These are phyloP conservation scores for Aspergillus sp. DNA, from an alignment of 2,329 filamentous ascomycete genomes.

Conservation along the genomic window DNA sequence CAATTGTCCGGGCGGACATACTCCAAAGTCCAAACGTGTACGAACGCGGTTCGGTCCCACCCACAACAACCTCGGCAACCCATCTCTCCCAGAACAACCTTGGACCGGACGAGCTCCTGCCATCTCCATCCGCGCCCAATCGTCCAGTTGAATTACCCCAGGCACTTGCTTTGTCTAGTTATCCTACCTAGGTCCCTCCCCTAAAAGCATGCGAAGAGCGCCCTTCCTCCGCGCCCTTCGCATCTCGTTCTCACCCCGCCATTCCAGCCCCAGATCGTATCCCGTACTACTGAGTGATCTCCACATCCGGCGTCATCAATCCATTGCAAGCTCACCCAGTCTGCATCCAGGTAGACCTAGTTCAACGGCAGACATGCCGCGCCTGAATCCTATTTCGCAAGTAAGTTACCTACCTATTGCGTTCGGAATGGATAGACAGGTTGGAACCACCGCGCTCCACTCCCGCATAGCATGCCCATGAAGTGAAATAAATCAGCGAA, in stretches of 20 bases:
- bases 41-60: not conserved
- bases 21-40: not conserved
- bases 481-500: not conserved
- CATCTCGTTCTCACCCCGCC: not conserved
- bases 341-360: no score
- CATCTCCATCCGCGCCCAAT: not conserved
- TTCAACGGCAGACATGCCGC: constrained; percentile 20
- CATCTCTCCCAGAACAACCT: not conserved
- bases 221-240: not conserved
- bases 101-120: not conserved
- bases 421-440: no score
- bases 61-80: not conserved
- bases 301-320: not conserved
- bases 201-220: constrained; percentile 8
- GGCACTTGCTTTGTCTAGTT: not conserved
- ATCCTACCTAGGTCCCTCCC: not conserved
- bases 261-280: not conserved
- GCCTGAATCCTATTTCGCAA: constrained; percentile 25
- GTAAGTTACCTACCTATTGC: constrained; percentile 18
- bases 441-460: no score
- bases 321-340: not conserved
- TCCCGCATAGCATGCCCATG: not conserved
- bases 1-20: no score
- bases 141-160: not conserved
- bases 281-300: not conserved